Evolutionary conservation across 768 basidiomycete species (phyloP).

Genomic region (Mrakia blollopis): DNA sequence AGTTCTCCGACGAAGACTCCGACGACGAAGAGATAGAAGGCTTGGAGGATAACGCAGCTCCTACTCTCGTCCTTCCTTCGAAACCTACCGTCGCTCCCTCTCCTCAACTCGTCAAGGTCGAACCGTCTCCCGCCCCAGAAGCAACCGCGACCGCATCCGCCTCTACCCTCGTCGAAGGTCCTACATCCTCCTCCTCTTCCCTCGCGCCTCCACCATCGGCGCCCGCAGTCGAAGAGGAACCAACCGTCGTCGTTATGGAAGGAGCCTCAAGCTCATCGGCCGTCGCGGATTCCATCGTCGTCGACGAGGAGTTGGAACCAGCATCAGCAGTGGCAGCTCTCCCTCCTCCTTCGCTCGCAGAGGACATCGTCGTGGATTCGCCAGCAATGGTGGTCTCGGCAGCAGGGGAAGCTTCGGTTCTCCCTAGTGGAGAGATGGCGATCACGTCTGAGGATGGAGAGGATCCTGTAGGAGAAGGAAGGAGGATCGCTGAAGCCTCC

Average conservation of each 20-base stretch:
- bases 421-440: constrained; percentile 3
- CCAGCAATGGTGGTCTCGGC: neutral
- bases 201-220: too few relatives aligned
- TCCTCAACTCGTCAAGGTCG: neutral
- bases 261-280: too few relatives aligned
- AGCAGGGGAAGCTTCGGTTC: neutral
- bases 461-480: neutral
- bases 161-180: too few relatives aligned
- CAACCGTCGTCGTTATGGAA: neutral
- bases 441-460: neutral
- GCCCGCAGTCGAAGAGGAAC: too few relatives aligned
- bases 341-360: neutral
- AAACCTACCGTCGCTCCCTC: neutral
- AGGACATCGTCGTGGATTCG: neutral
- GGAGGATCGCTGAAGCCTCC: neutral
- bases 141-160: neutral
- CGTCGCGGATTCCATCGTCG: too few relatives aligned
- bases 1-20: constrained; percentile 14
- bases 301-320: neutral
- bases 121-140: neutral
- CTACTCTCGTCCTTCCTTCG: constrained; percentile 4
- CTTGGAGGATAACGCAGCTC: neutral
- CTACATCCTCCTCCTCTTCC: too few relatives aligned
- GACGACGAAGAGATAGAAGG: constrained; percentile 8
- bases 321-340: neutral